Evolutionary conservation across 2,329 filamentous ascomycete genomes (phyloP).

Genomic region (Ascochyta fabae): DNA sequence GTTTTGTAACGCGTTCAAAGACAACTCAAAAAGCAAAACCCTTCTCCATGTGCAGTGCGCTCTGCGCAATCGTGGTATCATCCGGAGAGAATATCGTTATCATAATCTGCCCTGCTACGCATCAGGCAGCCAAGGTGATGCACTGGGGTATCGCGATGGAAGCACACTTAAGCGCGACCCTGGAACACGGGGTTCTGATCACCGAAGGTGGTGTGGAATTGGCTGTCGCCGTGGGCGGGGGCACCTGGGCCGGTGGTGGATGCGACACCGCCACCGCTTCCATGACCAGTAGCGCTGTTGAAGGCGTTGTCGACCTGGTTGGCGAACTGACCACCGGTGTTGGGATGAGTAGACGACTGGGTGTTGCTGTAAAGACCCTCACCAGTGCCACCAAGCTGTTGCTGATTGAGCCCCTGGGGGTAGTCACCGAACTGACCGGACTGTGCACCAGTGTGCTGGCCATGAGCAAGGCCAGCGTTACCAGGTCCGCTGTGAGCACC

Average conservation of each 20-base stretch:
- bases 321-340: slow-evolving; percentile 43
- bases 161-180: slow-evolving; percentile 38
- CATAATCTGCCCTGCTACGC: slow-evolving; percentile 15
- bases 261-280: slow-evolving; percentile 19
- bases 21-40: slow-evolving; percentile 1
- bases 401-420: slow-evolving; percentile 12
- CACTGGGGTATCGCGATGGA: slow-evolving; percentile 13
- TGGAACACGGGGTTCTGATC: slow-evolving; percentile 53
- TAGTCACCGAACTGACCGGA: slow-evolving; percentile 22
- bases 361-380: slow-evolving; percentile 8
- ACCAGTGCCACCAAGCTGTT: slow-evolving; percentile 19
- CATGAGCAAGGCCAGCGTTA: slow-evolving; percentile 4
- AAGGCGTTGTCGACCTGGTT: slow-evolving; percentile 56
- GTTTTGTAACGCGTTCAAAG: slow-evolving; percentile 1
- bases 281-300: slow-evolving; percentile 26
- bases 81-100: slow-evolving; percentile 36
- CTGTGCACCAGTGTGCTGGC: slow-evolving; percentile 3
- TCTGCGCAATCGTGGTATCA: slow-evolving; percentile 43
- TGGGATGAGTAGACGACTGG: slow-evolving; percentile 18
- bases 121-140: slow-evolving; percentile 11
- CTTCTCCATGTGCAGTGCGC: slow-evolving; percentile 13
- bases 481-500: slow-evolving; percentile 3
- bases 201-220: slow-evolving; percentile 51
- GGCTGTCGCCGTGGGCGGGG: slow-evolving; percentile 13
- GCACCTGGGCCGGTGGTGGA: slow-evolving; percentile 22